Base-by-base conservation (phyloP, 768 basidiomycete genomes). In the Sporobolomyces roseus region DNA sequence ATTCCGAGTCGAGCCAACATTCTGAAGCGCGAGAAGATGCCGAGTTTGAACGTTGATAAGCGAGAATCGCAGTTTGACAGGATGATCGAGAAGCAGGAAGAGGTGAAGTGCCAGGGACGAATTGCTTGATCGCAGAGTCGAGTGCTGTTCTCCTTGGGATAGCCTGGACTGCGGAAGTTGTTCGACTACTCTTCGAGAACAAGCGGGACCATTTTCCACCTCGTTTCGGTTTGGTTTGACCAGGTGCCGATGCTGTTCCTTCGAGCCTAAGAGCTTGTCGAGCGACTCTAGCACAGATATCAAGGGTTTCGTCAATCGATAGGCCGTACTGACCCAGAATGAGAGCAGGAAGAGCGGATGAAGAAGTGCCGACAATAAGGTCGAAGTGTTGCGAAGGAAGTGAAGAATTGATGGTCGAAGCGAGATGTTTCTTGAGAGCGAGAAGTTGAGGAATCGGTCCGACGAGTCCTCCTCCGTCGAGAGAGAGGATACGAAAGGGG, bases 391-490 rank as follows among this genome's bases (percentile, higher is more conserved):
- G 29, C 1, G 25, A 19, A 27, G 54, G 46, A 19, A 38, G 6
- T 1, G 36, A 30, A 13, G 46, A 8, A n/a, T 30, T 41, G 36
- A 16, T 10, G 21, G 7, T 13, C 3, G 30, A 12, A 17, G 32
- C 25, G 51, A 63, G 61, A 19, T 52, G 23, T 2, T 53, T 32
- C 2, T 52, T 14, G 53, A 70, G 63, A 23, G 60, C 54, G 63
- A 65, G 36, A 21, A 70, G 63, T 32, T 65, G 68, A 8, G 65
- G 51, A 25, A 71, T 55, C 9, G 46, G 45, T 13, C 65, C 70
- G 17, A 66, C 60, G 35, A 58, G 46, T 14, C 70, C 65, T n/a
- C 70, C 61, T 16, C 61, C 65, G 52, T 71, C 69, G 50, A 70
- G 68, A 9, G 59, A 55, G 30, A 70, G 68, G 41, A 70, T 36